phyloP scores from a whole-genome alignment of 352 stramenopile genomes.

The Halophytophthora polymorphica region DNA sequence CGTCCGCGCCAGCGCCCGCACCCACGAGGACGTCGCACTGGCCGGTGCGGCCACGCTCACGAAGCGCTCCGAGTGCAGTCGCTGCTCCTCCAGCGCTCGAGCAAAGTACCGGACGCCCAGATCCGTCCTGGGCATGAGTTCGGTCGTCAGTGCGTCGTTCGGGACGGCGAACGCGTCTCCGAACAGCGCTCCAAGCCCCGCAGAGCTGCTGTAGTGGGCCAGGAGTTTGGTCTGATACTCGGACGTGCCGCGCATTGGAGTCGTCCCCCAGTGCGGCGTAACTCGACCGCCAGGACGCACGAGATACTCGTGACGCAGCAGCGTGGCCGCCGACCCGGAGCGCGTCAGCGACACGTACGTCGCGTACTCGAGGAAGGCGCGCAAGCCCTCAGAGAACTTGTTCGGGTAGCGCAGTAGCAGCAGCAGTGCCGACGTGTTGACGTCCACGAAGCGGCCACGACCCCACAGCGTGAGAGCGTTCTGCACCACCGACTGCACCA shows the following conservation, averaged over 20 bases:
- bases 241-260: slow-evolving; percentile 24
- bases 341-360: slow-evolving; percentile 50
- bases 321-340: slow-evolving; percentile 26
- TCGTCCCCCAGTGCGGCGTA: slow-evolving; percentile 11
- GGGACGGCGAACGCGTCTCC: neutral
- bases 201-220: slow-evolving; percentile 28
- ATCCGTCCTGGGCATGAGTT: slow-evolving; percentile 41
- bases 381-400: slow-evolving; percentile 38
- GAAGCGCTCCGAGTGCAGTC: slow-evolving; percentile 51
- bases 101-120: slow-evolving; percentile 47
- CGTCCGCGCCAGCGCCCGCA: slow-evolving; percentile 45
- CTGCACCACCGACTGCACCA: slow-evolving; percentile 43
- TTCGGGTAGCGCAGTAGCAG: slow-evolving; percentile 32
- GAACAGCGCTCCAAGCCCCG: too few species aligned
- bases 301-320: slow-evolving; percentile 62
- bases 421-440: slow-evolving; percentile 27
- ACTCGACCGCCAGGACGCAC: slow-evolving; percentile 15
- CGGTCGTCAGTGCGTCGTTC: slow-evolving; percentile 13
- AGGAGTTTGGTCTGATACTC: slow-evolving; percentile 41
- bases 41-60: slow-evolving; percentile 57
- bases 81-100: slow-evolving; percentile 41
- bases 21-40: slow-evolving; percentile 57
- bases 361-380: slow-evolving; percentile 64
- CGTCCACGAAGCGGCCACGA: slow-evolving; percentile 38
- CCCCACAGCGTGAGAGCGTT: slow-evolving; percentile 37